Evolutionary conservation across 2,329 filamentous ascomycete species (phyloP), one percentile per base, ranked within the genome.

Genomic region (Pestalotiopsis fici): DNA sequence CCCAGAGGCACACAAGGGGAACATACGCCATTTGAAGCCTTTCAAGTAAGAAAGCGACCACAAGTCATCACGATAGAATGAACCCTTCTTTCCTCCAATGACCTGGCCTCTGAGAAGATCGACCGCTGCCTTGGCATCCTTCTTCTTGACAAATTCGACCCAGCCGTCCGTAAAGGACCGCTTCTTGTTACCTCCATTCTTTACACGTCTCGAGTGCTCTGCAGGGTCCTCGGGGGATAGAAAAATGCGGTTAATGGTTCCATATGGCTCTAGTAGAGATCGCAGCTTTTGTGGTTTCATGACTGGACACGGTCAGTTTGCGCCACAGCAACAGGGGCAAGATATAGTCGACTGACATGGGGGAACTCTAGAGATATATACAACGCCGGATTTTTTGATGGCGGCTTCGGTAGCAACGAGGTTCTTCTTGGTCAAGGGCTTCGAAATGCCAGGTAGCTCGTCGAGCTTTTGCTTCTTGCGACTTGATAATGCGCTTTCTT

Each of bases 11-110:
- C 72, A 70, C 11, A 55, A 3, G n/a, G 23, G 6, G 15, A 35
- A 62, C 59, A 4, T 47, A 62, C 59, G 83, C 93, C 93, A 97
- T 79, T 95, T 96, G 82, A 96, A 95, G 1, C 92, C 93, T 70
- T 88, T 91, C 69, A 97, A 82, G 75, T 97, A 97, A 69, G 92
- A 86, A 70, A 96, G 82, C 73, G 92, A 95, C 93, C 93, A 97
- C 57, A 97, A 86, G 77, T 97, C 93, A 77, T 97, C 93, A 73
- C 92, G 89, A 81, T 95, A 97, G 77, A 92, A 94, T 61, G 87
- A 88, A 13, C 93, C 87, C 82, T 97, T 97, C 82, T 95, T 95
- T 28, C 93, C 93, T 63, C 93, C 93, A 68, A 96, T 92, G 13
- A 87, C 93, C 70, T 87, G 88, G 55, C 91, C 91, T 76, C 97